phyloP scores from a whole-genome alignment of 2,329 filamentous ascomycete species.

The Monosporascus sp. region DNA sequence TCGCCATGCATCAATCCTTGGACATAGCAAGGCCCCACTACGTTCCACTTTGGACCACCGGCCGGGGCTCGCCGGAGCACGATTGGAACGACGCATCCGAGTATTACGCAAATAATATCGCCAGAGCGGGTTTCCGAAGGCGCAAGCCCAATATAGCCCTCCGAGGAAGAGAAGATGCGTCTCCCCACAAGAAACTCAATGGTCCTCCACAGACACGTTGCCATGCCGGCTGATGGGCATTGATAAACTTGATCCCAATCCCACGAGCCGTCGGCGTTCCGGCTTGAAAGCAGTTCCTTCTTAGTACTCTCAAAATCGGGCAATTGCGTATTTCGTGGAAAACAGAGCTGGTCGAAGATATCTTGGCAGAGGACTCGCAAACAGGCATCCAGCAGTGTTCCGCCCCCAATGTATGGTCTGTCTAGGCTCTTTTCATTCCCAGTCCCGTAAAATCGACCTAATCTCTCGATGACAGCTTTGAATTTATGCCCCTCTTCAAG shows the following conservation, averaged over 20 bases:
- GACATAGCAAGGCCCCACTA: neutral
- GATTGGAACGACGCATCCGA: neutral
- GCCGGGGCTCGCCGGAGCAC: neutral
- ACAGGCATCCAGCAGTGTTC: neutral
- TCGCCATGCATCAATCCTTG: neutral
- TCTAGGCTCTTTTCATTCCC: neutral
- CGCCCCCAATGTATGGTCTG: neutral
- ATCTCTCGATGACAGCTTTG: too few relatives aligned
- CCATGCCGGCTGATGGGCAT: neutral
- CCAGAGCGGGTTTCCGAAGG: neutral
- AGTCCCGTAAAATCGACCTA: neutral
- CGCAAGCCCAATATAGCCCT: neutral
- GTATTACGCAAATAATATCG: neutral
- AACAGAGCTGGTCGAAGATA: neutral
- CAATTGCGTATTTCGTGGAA: neutral
- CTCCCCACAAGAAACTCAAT: neutral
- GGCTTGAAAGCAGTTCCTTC: neutral
- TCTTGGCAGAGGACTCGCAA: neutral
- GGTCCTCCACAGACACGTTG: fast-evolving
- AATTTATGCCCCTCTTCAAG: neutral
- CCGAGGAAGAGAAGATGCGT: neutral
- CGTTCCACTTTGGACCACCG: neutral
- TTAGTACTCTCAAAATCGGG: neutral
- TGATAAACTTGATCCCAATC: neutral
- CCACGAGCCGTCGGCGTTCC: neutral